A percentile compares a stretch with the other conserved stretches of the same genome.
Conservation (phyloP, 2,329 filamentous ascomycete species). For the Coleophoma eucalyptorum region DNA sequence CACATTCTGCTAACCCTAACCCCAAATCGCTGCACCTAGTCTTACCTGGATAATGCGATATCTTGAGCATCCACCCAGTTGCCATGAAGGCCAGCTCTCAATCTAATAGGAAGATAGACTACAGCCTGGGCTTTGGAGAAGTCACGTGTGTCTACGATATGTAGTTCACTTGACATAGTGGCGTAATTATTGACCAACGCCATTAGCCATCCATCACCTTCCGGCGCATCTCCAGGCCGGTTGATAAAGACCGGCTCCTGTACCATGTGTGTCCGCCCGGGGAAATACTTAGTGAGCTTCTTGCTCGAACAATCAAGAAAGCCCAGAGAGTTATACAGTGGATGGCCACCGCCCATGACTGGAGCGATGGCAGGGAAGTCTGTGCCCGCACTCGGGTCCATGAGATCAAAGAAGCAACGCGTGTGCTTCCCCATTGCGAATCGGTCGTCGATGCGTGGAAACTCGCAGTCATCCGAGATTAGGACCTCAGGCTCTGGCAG, state of each 20-base stretch:
- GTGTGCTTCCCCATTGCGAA: too few species aligned
- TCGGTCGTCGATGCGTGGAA: conserved; percentile 26
- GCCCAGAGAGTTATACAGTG: conserved; percentile 4
- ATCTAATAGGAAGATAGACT: conserved; percentile 19
- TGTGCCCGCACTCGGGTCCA: too few species aligned
- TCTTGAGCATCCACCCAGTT: conserved; percentile 27
- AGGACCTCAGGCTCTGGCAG: conserved; percentile 24
- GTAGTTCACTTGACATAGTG: conserved; percentile 4
- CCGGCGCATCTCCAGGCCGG: conserved; percentile 10
- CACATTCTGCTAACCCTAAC: too few species aligned
- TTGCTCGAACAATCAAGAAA: too few species aligned
- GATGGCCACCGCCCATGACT: conserved; percentile 1
- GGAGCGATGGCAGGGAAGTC: too few species aligned
- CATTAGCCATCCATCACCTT: conserved; percentile 26
- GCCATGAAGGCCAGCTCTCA: conserved; percentile 27
- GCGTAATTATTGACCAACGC: conserved; percentile 21
- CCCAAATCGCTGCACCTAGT: too few species aligned
- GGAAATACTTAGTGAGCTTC: conserved; percentile 11
- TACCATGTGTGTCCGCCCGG: conserved; percentile 14
- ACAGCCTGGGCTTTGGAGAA: conserved; percentile 1
- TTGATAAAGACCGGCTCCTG: conserved; percentile 25
- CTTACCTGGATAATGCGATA: too few species aligned
- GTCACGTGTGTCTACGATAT: conserved; percentile 6
- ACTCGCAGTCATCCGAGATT: conserved; percentile 29
- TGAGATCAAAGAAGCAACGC: too few species aligned